Percentiles rank a stretch among this genome's conserved stretches.
These are phyloP conservation scores for Hebeloma cylindrosporum DNA, from an alignment of 768 basidiomycete species.

Conservation along the genomic window DNA sequence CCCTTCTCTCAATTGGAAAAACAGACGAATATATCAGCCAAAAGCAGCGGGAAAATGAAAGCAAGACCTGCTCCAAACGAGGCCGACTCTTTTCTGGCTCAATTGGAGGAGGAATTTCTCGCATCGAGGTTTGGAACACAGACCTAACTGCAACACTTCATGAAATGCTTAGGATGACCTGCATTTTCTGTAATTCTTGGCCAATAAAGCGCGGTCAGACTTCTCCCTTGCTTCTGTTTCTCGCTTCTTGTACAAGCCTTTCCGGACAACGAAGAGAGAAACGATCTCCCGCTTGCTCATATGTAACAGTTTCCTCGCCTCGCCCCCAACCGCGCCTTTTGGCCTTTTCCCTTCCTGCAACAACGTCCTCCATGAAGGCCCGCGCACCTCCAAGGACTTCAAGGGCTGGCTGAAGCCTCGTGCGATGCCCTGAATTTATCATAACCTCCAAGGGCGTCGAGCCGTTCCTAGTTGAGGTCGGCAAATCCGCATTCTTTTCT, in stretches of 20 bases:
- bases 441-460: slow-evolving; percentile 27
- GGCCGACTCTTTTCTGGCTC: slow-evolving; percentile 67
- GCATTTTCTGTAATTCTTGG: background rate
- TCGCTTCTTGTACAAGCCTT: slow-evolving; percentile 43
- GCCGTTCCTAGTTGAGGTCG: background rate
- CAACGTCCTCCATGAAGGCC: slow-evolving; percentile 48
- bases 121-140: slow-evolving; percentile 30
- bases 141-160: background rate
- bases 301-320: slow-evolving; percentile 43
- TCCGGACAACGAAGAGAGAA: slow-evolving; percentile 52
- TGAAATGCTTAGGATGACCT: slow-evolving; percentile 40
- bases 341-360: slow-evolving; percentile 34
- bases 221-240: slow-evolving; percentile 18
- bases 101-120: slow-evolving; percentile 63
- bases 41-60: slow-evolving; percentile 26
- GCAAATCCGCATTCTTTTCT: slow-evolving; percentile 18
- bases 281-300: slow-evolving; percentile 40
- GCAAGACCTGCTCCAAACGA: slow-evolving; percentile 23
- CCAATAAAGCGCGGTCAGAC: background rate
- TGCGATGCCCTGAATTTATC: slow-evolving; percentile 54
- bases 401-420: slow-evolving; percentile 43
- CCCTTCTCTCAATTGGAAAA: slow-evolving; percentile 55
- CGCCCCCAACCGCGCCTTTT: slow-evolving; percentile 29
- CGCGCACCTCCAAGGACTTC: slow-evolving; percentile 43
- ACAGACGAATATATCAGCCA: slow-evolving; percentile 20